Evolutionary conservation across 257 asterid genomes (phyloP), one percentile per base, ranked within the genome.

Genomic region (Lavandula angustifolia): DNA sequence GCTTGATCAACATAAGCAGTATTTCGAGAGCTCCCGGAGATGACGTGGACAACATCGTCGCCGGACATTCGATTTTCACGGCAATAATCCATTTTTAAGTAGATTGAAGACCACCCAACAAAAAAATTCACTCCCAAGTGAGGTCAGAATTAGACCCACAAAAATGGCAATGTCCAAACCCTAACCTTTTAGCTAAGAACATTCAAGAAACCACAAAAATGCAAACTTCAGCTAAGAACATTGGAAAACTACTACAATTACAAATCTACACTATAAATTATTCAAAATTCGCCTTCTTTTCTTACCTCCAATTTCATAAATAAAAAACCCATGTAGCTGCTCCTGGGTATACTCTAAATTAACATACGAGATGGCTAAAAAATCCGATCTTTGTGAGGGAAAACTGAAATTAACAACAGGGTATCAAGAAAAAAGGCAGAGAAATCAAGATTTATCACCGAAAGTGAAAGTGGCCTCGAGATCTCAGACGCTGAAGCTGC

Each of bases 21-120:
- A 60, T 69, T 69, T 34, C 56, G 59, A 6, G 80, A 49, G 68
- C 73, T 76, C 22, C 85, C 86, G 6, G 91, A 51, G 0, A 83
- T 70, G 42, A 81, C 72, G 72, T 81, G 90, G 38, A 81, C 94
- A 69, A 79, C 85, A 80, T 78, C 76, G 46, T 81, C 86, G 72
- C 76, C 49, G 16, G 87, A 69, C 52, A 56, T 81, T 18, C 72
- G 76, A 43, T 40, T 73, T 9, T 83, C 94, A 27, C 82, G 78
- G 37, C 74, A 76, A 56, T 70, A 80, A 72, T 83, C 94, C 90
- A 86, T 83, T 29, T 54, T 22, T 34, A 68, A 50, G 14, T 1
- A n/a, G 49, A 38, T 59, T 51, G 33, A 53, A 46, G n/a, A 3
- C 37, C 27, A 33, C 43, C 56, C 68, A 42, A 50, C 16, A 17